These are phyloP conservation scores for Lasiosphaeria miniovina DNA, from an alignment of 495 filamentous ascomycete species.

Conservation along the genomic window DNA sequence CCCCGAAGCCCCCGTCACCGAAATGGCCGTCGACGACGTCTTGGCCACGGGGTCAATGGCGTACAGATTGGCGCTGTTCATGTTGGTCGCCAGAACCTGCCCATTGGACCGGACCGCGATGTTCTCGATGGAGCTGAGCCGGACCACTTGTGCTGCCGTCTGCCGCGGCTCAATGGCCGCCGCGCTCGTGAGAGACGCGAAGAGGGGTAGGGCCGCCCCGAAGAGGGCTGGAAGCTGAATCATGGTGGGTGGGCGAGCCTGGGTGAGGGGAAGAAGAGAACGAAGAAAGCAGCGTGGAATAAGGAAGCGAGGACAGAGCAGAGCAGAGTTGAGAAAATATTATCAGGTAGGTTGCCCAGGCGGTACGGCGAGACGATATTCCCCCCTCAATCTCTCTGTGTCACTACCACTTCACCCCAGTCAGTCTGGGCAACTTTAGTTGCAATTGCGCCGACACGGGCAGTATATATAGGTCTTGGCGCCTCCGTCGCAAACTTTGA, in stretches of 20 bases:
- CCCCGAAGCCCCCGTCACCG: conserved; percentile 32
- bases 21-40: conserved; percentile 32
- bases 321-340: no score
- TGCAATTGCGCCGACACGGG: conserved; percentile 1
- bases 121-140: conserved; percentile 43
- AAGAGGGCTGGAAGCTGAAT: conserved; percentile 24
- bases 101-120: conserved; percentile 46
- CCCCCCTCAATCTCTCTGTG: background rate
- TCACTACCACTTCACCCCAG: conserved; percentile 1
- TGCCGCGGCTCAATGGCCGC: conserved; percentile 27
- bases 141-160: conserved; percentile 28
- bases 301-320: no score
- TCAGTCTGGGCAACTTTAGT: background rate
- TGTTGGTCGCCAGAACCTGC: conserved; percentile 42
- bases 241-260: conserved; percentile 14
- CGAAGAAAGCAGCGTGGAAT: background rate
- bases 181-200: conserved; percentile 20
- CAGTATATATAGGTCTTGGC: conserved; percentile 18
- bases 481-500: conserved; percentile 1
- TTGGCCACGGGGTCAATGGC: conserved; percentile 31
- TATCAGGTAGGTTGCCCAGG: no score
- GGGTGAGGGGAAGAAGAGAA: background rate
- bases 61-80: conserved; percentile 36
- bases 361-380: no score
- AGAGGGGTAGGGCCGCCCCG: conserved; percentile 18